phyloP scores from a whole-genome alignment of 768 basidiomycete genomes.

The Jaapia argillacea region DNA sequence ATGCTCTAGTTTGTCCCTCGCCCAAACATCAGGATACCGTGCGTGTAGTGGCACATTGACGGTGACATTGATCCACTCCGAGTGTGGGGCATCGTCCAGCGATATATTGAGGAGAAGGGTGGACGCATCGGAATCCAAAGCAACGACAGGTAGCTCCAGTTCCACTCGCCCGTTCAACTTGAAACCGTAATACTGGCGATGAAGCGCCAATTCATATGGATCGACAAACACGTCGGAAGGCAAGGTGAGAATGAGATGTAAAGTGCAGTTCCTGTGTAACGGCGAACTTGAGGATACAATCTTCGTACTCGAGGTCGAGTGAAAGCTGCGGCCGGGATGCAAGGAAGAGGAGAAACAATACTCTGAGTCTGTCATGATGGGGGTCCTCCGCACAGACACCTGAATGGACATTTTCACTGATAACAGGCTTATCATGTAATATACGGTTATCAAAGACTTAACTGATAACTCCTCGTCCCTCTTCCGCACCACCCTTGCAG shows the following conservation, averaged over 20 bases:
- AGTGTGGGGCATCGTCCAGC: slow-evolving; percentile 1
- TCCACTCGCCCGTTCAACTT: slow-evolving; percentile 27
- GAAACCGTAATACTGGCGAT: slow-evolving; percentile 17
- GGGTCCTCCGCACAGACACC: no score
- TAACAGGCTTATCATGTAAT: no score
- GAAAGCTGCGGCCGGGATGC: slow-evolving; percentile 14
- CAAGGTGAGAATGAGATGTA: slow-evolving; percentile 25
- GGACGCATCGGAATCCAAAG: slow-evolving; percentile 16
- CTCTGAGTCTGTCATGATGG: no score
- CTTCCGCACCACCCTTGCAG: no score
- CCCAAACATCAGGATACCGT: slow-evolving; percentile 23
- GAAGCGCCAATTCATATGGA: slow-evolving; percentile 30
- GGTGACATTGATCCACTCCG: slow-evolving; percentile 3
- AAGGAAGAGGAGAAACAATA: no score
- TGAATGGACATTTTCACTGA: no score
- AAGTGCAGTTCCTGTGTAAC: slow-evolving; percentile 13
- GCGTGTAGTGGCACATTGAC: slow-evolving; percentile 33
- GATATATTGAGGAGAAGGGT: slow-evolving; percentile 22
- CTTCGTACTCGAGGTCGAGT: slow-evolving; percentile 12
- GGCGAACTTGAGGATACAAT: not conserved
- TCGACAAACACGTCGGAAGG: slow-evolving; percentile 33
- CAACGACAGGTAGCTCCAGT: slow-evolving; percentile 33
- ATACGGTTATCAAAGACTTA: no score
- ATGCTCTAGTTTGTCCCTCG: slow-evolving; percentile 3
- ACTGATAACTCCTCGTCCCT: no score